Conservation (phyloP, 2,329 filamentous ascomycete genomes). For the Xylaria hypoxylon region DNA sequence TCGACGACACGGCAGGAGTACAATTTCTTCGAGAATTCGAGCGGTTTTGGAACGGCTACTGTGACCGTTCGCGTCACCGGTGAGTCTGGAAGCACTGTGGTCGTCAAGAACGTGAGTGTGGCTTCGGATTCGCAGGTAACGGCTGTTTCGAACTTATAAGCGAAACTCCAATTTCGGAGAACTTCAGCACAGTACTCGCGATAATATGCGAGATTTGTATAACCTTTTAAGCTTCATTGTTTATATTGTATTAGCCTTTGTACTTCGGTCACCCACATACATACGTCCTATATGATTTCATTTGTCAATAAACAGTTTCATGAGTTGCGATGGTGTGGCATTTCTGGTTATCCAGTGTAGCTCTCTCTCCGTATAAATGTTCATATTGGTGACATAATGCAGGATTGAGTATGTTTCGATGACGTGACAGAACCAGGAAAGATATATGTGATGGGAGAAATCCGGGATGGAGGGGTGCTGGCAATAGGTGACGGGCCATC, state of each 20-base stretch:
- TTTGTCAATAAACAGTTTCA: not conserved
- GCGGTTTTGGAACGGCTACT: conserved; percentile 65
- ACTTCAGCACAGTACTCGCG: not conserved
- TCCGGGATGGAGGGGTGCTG: not conserved
- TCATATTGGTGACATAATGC: not conserved
- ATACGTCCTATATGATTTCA: conserved; percentile 8
- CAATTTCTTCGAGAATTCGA: conserved; percentile 71
- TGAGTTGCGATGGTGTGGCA: not conserved
- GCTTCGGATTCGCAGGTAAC: conserved; percentile 42
- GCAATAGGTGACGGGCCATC: not conserved
- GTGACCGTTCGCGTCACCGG: conserved; percentile 69
- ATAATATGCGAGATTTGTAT: not conserved
- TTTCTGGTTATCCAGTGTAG: no score
- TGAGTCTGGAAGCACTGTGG: conserved; percentile 61
- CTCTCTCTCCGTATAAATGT: no score
- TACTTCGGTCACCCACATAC: conserved; percentile 16
- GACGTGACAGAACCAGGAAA: not conserved
- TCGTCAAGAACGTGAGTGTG: conserved; percentile 63
- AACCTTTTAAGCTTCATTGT: conserved; percentile 24
- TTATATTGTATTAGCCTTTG: conserved; percentile 29
- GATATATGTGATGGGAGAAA: no score
- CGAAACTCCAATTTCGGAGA: not conserved
- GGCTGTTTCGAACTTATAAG: conserved; percentile 43
- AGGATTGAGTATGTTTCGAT: not conserved
- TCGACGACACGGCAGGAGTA: conserved; percentile 64